Percentiles rank a stretch among this genome's conserved stretches.
These are phyloP conservation scores for Dothistroma septosporum DNA, from an alignment of 2,329 filamentous ascomycete genomes.

Conservation along the genomic window DNA sequence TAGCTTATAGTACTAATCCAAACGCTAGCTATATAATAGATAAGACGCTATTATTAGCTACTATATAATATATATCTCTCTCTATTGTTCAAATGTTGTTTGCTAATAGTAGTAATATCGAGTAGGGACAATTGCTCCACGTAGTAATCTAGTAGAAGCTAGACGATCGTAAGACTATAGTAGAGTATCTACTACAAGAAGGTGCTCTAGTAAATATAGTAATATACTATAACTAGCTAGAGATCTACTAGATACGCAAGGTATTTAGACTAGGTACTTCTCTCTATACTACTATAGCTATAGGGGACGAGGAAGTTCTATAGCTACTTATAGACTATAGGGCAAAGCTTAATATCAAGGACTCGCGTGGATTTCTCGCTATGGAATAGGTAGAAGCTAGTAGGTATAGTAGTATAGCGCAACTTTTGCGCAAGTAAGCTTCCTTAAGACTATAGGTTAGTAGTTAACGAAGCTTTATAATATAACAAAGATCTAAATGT, in stretches of 20 bases:
- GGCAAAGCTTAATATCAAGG: neutral
- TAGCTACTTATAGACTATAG: neutral
- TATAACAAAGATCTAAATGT: too few species aligned
- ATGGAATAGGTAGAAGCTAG: neutral
- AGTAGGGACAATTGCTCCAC: constrained; percentile 6
- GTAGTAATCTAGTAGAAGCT: neutral
- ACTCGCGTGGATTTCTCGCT: neutral
- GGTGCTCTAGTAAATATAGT: neutral
- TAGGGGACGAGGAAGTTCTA: neutral
- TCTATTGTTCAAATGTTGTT: constrained; percentile 3
- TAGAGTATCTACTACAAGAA: neutral
- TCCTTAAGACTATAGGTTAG: neutral
- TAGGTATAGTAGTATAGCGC: neutral
- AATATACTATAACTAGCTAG: neutral
- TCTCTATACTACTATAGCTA: neutral
- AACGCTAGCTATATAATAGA: constrained; percentile 4
- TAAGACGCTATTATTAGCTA: constrained; percentile 3
- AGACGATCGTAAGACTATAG: neutral
- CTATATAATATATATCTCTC: constrained; percentile 2
- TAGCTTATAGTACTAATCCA: constrained; percentile 2
- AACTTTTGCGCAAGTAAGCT: neutral
- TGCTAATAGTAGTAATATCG: neutral
- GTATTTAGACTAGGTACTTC: neutral
- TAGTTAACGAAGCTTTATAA: too few species aligned
- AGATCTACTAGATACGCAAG: neutral